A percentile compares a stretch with the other conserved stretches of the same genome.
Conservation (phyloP, 345 rosid genomes). For the Hevea brasiliensis region DNA sequence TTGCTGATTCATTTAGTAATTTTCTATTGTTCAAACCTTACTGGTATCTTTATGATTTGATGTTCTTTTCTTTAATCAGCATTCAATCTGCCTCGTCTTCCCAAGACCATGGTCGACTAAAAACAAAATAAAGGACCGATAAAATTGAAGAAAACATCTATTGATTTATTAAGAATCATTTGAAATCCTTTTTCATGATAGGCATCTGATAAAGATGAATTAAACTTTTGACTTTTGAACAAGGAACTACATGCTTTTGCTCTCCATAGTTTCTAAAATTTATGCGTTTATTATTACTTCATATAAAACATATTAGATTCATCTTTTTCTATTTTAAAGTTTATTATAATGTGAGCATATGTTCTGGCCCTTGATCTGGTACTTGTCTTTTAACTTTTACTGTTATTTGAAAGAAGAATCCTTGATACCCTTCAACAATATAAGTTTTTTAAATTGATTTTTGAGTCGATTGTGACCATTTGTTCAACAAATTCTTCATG, state of each 20-base stretch:
- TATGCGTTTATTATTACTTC: background rate
- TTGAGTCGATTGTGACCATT: constrained; percentile 11
- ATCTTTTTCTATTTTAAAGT: constrained; percentile 5
- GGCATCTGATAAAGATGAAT: constrained; percentile 41
- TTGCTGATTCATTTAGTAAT: background rate
- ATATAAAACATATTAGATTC: constrained; percentile 10
- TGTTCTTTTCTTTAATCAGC: constrained; percentile 10
- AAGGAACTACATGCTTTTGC: constrained; percentile 15
- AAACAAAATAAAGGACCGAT: background rate
- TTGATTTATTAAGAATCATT: constrained; percentile 29
- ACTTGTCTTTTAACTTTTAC: constrained; percentile 10
- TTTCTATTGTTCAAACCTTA: background rate
- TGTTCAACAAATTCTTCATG: constrained; percentile 6
- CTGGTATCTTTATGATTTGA: background rate
- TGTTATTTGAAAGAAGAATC: constrained; percentile 17
- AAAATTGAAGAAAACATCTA: constrained; percentile 1
- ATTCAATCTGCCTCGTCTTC: background rate
- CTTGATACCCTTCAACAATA: background rate
- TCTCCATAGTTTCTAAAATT: constrained; percentile 2
- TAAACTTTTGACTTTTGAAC: constrained; percentile 38
- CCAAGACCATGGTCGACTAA: constrained; percentile 9
- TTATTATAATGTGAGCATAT: constrained; percentile 23
- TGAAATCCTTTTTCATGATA: constrained; percentile 24
- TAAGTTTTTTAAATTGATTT: background rate
- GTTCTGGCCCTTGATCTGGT: constrained; percentile 14